Conservation (phyloP, 305 asterid species). For the Plantago coronopus region DNA sequence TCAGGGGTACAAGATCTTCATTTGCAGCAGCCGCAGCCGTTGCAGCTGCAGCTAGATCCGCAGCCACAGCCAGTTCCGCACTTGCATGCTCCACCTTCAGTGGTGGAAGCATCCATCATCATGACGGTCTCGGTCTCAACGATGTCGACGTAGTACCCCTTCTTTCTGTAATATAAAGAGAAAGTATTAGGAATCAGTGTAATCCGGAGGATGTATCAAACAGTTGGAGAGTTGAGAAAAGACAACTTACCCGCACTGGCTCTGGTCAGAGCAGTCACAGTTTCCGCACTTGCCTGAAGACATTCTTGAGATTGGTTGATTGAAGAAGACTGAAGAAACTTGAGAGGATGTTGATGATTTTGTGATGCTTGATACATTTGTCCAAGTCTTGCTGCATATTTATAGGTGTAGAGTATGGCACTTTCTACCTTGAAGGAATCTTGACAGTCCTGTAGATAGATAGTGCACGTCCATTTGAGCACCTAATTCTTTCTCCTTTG, state of each 20-base stretch:
- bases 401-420: constrained; percentile 1
- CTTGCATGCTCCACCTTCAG: constrained; percentile 3
- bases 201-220: too few relatives aligned
- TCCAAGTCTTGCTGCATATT: background rate
- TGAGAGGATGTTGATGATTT: background rate
- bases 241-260: constrained; percentile 48
- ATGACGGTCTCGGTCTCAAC: constrained; percentile 8
- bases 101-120: background rate
- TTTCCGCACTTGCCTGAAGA: constrained; percentile 40
- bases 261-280: constrained; percentile 46
- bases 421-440: background rate
- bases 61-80: constrained; percentile 10
- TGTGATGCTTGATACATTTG: background rate
- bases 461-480: constrained; percentile 1
- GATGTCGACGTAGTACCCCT: background rate
- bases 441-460: background rate
- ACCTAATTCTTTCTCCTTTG: constrained; percentile 3
- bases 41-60: constrained; percentile 15
- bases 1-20: constrained; percentile 1
- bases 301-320: constrained; percentile 25
- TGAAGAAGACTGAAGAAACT: background rate
- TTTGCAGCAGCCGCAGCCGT: background rate
- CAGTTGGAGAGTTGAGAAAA: too few relatives aligned
- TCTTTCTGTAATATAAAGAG: too few relatives aligned
- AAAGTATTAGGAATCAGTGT: too few relatives aligned